Percentiles rank a stretch among this genome's conserved stretches.
Conservation (phyloP, 2,329 filamentous ascomycete genomes). For the Ophiosphaerella narmari region DNA sequence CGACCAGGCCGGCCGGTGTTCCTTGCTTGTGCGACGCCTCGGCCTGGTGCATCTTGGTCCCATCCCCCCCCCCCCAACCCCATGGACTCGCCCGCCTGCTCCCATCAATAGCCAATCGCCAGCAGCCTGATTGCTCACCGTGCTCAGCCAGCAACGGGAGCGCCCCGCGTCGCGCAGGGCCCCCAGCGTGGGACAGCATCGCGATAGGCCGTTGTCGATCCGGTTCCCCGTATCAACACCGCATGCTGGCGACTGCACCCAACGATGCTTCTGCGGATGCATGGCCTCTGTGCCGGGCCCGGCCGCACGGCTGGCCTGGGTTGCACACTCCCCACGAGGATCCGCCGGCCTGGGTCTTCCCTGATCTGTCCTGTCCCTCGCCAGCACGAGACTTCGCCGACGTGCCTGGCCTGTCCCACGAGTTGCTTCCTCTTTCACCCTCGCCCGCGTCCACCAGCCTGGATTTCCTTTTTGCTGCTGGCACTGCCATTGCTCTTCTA, state of each 20-base stretch:
- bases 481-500: too few relatives aligned
- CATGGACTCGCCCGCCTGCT: too few relatives aligned
- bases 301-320: constrained; percentile 15
- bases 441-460: constrained; percentile 15
- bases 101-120: too few relatives aligned
- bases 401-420: constrained; percentile 14
- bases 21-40: too few relatives aligned
- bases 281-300: constrained; percentile 26
- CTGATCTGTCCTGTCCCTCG: constrained; percentile 4
- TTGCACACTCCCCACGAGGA: constrained; percentile 11
- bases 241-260: neutral
- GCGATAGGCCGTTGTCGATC: constrained; percentile 3
- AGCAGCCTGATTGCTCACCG: too few relatives aligned
- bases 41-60: too few relatives aligned
- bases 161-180: too few relatives aligned
- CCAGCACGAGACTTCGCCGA: constrained; percentile 19
- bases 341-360: constrained; percentile 10
- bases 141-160: too few relatives aligned
- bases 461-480: neutral
- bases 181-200: constrained; percentile 9
- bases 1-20: too few relatives aligned
- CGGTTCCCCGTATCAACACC: constrained; percentile 22
- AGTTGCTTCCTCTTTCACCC: constrained; percentile 11
- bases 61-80: too few relatives aligned
- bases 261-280: constrained; percentile 39